Base-by-base conservation (phyloP, 192 early-diverging fungal species). In the Phlyctochytrium planicorne region DNA sequence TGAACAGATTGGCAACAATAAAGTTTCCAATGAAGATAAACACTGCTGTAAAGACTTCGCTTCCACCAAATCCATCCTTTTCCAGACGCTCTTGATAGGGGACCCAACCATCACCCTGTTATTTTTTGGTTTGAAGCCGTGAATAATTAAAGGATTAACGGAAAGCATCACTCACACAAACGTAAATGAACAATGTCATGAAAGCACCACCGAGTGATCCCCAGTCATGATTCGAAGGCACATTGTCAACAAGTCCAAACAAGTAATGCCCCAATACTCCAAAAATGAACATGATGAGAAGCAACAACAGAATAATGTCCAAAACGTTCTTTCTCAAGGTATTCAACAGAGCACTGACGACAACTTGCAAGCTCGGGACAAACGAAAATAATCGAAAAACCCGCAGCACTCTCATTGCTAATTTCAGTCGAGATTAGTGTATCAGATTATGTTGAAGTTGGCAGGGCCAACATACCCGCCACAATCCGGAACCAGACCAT, bases 1-100 rank as follows among this genome's bases (percentile, higher is more conserved):
- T 81, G 60, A 82, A 83, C 59, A 82, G 36, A 57, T 82, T 83
- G n/a, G 79, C 62, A 59, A 83, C 74, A 30, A 82, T 82, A 34
- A 82, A 69, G 59, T 78, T 83, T 27, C 73, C 77, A 16, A 83
- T 30, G 53, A 80, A 80, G 53, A 82, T 83, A 37, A 78, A 73
- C 0, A 73, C 29, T 2, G 69, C 71, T 33, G 77, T 75, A 52
- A 70, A 79, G 17, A 66, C 32, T 36, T 82, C 30, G 20, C 59
- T 73, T 2, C 69, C 78, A 50, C 14, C 14, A 25, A 67, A 82
- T 2, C 80, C 80, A 33, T 68, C 68, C 1, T 59, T 17, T 29
- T 20, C 37, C 0, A 82, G 47, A n/a, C 53, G 30, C 30, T 82
- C 67, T 40, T 78, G 80, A 52, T 82, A 77, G 14, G 62, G 52